phyloP scores from a whole-genome alignment of 768 basidiomycete genomes.

The Russula earlei region DNA sequence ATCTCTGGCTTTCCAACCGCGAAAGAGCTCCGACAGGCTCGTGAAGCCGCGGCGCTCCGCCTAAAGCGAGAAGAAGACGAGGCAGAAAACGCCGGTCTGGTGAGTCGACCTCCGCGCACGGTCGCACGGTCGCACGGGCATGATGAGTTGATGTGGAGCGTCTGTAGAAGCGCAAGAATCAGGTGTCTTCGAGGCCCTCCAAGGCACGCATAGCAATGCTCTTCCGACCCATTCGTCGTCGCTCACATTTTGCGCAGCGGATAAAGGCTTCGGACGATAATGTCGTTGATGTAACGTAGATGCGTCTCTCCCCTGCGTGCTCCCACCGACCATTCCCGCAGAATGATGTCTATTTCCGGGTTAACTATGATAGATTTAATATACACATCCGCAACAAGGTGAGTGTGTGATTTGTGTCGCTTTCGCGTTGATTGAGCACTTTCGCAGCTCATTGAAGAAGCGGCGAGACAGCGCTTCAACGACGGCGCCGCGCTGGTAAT shows the following conservation, averaged over 20 bases:
- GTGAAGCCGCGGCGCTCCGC: constrained; percentile 52
- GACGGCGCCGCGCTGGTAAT: constrained; percentile 61
- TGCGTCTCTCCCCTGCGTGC: neutral
- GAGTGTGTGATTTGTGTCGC: constrained; percentile 20
- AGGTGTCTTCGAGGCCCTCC: constrained; percentile 35
- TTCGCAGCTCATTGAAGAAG: constrained; percentile 62
- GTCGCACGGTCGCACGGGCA: neutral
- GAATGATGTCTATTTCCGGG: constrained; percentile 69
- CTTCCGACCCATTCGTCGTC: neutral
- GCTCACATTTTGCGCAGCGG: constrained; percentile 27
- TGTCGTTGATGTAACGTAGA: constrained; percentile 48
- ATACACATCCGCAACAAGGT: constrained; percentile 83
- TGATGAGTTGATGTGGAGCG: constrained; percentile 6
- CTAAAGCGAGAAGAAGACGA: constrained; percentile 64
- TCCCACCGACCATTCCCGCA: constrained; percentile 24
- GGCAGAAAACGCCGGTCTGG: constrained; percentile 63
- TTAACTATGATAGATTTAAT: constrained; percentile 86
- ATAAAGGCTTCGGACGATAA: constrained; percentile 43
- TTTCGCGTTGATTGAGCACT: constrained; percentile 16
- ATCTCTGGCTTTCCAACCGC: constrained; percentile 71
- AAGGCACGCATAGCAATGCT: constrained; percentile 41
- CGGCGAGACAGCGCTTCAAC: constrained; percentile 76
- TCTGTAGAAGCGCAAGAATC: constrained; percentile 50
- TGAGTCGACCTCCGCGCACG: constrained; percentile 30
- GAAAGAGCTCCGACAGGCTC: constrained; percentile 67